phyloP scores from a whole-genome alignment of 371 early-diverging fungal genomes.

The Haplosporangium sp. region DNA sequence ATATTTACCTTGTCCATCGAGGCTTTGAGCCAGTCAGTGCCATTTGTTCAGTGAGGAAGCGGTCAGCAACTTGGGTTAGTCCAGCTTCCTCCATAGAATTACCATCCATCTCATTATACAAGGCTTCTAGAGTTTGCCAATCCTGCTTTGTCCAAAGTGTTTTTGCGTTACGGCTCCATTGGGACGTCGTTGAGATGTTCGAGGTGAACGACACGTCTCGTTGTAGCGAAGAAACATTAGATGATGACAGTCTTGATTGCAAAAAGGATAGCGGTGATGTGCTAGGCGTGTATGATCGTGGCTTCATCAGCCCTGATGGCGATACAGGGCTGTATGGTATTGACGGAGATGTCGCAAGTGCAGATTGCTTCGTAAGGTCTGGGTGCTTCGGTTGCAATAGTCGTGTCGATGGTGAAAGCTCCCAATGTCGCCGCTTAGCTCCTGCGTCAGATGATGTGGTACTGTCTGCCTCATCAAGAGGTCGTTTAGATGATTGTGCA shows the following conservation, averaged over 20 bases:
- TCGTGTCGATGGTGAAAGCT: conserved; percentile 8
- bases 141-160: conserved; percentile 29
- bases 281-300: conserved; percentile 18
- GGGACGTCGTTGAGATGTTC: neutral
- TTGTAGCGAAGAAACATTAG: neutral
- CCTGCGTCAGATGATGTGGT: conserved; percentile 7
- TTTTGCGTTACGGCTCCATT: neutral
- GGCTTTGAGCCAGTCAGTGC: conserved; percentile 6
- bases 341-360: conserved; percentile 1
- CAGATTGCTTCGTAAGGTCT: conserved; percentile 16
- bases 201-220: conserved; percentile 13
- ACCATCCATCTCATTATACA: conserved; percentile 29
- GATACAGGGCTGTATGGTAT: neutral
- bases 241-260: too few relatives aligned
- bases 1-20: conserved; percentile 34
- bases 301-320: conserved; percentile 12
- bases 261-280: neutral
- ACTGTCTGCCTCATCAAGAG: neutral
- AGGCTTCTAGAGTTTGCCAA: conserved; percentile 29
- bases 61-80: conserved; percentile 22
- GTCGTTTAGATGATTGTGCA: neutral
- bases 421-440: conserved; percentile 31
- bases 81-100: conserved; percentile 18
- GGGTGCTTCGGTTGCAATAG: conserved; percentile 29
- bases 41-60: conserved; percentile 25